Base-by-base conservation (phyloP, 176 grass and related monocot genomes). In the Ananas comosus region DNA sequence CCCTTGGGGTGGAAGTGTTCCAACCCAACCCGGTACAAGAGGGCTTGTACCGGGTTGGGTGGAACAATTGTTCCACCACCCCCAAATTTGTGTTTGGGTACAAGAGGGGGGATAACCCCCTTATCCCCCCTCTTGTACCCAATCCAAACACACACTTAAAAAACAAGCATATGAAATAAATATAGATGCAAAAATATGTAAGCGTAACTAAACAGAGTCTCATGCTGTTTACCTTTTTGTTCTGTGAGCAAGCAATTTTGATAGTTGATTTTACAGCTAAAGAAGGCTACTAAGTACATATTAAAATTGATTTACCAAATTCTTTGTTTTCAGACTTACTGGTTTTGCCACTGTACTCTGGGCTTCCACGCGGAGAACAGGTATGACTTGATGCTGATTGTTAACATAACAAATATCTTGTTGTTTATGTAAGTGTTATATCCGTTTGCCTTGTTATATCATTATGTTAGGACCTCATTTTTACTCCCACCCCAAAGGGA, bases 261-360 rank as follows among this genome's bases (percentile, higher is more conserved):
- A 14, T 54, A 16, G 9, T 13, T 29, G 51, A 53, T 14, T 22
- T 12, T 49, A n/a, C 42, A 29, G 11, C 11, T 59, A 17, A 21
- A 72, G 52, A 72, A 59, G 10, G 1, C 16, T 9, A 11, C 1
- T 6, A 42, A 7, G 33, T 42, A 42, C 33, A 9, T 59, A 59
- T 18, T 59, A 59, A 59, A 59, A 59, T 18, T 17, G 9, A 9
- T 8, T 19, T 17, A 59, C 54, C 19, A 17, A 19, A 59, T 59
- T 50, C 22, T 78, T 72, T 74, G 50, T 83, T 82, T 53, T 61
- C 76, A 96, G 93, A 82, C 68, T 81, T 96, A 70, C 68, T 96
- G 79, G 83, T 90, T 82, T 87, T 96, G 51, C 93, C 93, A 63
- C 80, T 96, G 51, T 96, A 90, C 57, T 96, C 93, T 11, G 89